Evolutionary conservation across 2,329 filamentous ascomycete species (phyloP), one percentile per base, ranked within the genome.

Genomic region (Xylariaceae sp.): DNA sequence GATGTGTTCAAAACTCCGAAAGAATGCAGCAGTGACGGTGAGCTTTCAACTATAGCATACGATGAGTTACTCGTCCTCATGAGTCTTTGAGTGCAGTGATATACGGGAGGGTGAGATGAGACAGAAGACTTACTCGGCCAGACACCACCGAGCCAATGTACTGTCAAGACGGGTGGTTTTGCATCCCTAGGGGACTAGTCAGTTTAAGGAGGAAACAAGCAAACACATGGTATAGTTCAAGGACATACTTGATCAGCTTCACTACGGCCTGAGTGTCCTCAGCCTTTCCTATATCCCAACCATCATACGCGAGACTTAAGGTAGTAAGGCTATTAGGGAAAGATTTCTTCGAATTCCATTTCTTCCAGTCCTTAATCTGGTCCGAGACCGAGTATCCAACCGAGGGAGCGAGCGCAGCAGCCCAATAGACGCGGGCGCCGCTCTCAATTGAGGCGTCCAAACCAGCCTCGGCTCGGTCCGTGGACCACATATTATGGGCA

Each of bases 341-440:
- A 3, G 63, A 39, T 2, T 64, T 66, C 23, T 64, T 67, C 17
- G 64, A 50, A 0, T 73, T 73, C 6, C 79, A 72, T 6, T 72
- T 69, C 19, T 69, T 69, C 56, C 79, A 79, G 56, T 75, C 71
- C 6, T 69, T 68, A 4, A 77, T 62, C 56, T 79, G 77, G 3
- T 79, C 70, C 1, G 64, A 43, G 2, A 75, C 50, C 3, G 71
- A 67, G 26, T 74, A 76, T 6, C 67, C 68, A 4, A 66, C 56
- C 3, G 74, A 55, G 33, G 76, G 67, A 44, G 76, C 72, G 60
- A 82, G 75, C 1, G 75, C 63, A 34, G 76, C 78, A 2, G 72
- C 74, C 78, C 78, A 82, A 56, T 78, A 80, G 0, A 82, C 76
- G 0, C 80, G 69, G 0, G 76, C 78, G 2, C 79, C 76, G 34